phyloP scores from a whole-genome alignment of 148 eudicot species.

The Bassia scoparia region DNA sequence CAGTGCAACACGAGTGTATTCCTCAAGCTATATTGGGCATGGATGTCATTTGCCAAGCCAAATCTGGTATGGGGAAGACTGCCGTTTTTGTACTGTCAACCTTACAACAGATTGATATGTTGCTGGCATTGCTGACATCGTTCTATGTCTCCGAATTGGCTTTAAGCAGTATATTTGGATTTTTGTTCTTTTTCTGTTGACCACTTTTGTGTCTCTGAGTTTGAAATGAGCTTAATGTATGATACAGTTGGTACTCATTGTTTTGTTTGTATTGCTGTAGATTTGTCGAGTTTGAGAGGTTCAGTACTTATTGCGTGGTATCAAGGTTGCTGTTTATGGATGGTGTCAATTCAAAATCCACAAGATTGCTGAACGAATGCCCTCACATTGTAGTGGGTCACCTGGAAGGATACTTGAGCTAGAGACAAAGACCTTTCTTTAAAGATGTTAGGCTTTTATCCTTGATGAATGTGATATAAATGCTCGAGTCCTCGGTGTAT shows the following conservation, averaged over 20 bases:
- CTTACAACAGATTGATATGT: constrained; percentile 67
- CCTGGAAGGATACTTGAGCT: constrained; percentile 71
- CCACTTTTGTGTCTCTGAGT: no score
- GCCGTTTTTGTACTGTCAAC: constrained; percentile 76
- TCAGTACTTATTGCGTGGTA: constrained; percentile 62
- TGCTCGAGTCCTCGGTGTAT: constrained; percentile 78
- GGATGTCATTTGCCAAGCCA: constrained; percentile 85
- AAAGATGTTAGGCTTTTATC: constrained; percentile 64
- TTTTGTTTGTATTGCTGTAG: constrained; percentile 23
- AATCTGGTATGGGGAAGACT: constrained; percentile 82
- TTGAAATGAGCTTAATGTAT: no score
- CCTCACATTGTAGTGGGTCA: constrained; percentile 78
- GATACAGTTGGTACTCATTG: not conserved
- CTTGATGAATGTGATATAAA: constrained; percentile 82
- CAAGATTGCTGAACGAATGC: constrained; percentile 70
- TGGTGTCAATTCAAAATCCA: constrained; percentile 69
- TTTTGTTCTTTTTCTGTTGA: no score
- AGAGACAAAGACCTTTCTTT: constrained; percentile 62
- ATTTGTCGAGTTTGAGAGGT: constrained; percentile 77
- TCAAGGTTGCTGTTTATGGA: constrained; percentile 70
- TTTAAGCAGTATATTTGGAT: no score
- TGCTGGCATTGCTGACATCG: constrained; percentile 69
- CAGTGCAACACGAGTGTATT: constrained; percentile 80
- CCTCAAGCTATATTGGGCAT: constrained; percentile 82
- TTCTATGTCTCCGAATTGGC: constrained; percentile 70